phyloP scores from a whole-genome alignment of 2,329 filamentous ascomycete species.

The Emergomyces pasteurianus region DNA sequence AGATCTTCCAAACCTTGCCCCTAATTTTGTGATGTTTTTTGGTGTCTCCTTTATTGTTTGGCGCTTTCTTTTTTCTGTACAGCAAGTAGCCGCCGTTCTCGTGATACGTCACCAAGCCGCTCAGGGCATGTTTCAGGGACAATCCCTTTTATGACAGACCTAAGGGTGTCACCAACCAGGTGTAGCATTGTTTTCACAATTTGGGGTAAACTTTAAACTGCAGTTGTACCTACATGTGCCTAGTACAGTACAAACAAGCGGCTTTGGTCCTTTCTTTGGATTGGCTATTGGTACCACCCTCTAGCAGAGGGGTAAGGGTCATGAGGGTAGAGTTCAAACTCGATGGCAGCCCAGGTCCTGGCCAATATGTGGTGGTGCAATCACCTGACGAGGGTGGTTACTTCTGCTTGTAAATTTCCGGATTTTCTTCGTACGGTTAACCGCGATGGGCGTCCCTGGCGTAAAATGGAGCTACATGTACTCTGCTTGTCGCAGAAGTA shows the following conservation, averaged over 20 bases:
- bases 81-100: slow-evolving; percentile 1
- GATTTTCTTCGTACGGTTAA: background rate
- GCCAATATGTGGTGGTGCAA: background rate
- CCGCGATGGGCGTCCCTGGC: background rate
- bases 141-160: background rate
- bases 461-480: background rate
- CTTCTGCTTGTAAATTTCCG: background rate
- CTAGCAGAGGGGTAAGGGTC: too few species aligned
- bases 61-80: background rate
- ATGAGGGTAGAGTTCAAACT: background rate
- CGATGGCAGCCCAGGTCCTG: background rate
- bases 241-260: background rate
- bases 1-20: background rate
- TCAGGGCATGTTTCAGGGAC: background rate
- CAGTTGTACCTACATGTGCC: background rate
- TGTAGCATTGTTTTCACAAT: background rate
- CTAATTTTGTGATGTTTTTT: background rate
- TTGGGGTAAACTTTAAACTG: slow-evolving; percentile 1
- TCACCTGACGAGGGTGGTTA: background rate
- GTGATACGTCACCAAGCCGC: background rate
- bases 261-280: background rate
- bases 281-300: background rate
- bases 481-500: background rate
- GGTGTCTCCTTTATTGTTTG: background rate
- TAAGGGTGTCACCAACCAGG: background rate